Conservation (phyloP, 202 grass and related monocot species). For the Eragrostis tef region DNA sequence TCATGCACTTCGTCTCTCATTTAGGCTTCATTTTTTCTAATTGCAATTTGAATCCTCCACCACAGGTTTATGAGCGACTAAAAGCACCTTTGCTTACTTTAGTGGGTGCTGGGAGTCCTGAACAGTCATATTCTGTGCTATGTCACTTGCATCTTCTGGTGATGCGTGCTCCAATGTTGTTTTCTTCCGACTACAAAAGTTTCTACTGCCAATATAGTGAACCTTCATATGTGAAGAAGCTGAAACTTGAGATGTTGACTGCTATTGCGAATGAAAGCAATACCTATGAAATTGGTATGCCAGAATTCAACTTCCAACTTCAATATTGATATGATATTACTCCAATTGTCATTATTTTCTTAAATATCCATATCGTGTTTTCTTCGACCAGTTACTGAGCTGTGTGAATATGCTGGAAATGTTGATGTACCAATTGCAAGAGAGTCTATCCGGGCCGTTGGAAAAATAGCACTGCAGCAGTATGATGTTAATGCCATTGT, state of each 20-base stretch:
- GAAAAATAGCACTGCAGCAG: constrained; percentile 97
- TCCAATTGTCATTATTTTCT: constrained; percentile 31
- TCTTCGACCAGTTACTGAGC: constrained; percentile 75
- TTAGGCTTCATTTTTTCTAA: constrained; percentile 29
- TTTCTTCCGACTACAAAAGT: constrained; percentile 97
- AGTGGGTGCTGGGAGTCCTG: constrained; percentile 94
- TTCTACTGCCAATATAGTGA: constrained; percentile 99
- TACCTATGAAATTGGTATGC: constrained; percentile 95
- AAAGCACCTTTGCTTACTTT: constrained; percentile 98
- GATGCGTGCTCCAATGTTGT: constrained; percentile 95
- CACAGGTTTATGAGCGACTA: constrained; percentile 94
- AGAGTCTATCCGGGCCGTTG: constrained; percentile 95
- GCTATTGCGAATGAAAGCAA: constrained; percentile 99
- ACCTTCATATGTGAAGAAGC: constrained; percentile 96
- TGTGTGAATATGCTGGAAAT: constrained; percentile 99
- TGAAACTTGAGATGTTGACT: constrained; percentile 99
- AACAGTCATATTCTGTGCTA: constrained; percentile 97
- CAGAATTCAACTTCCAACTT: constrained; percentile 27
- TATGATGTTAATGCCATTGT: constrained; percentile 99
- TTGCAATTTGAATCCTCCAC: constrained; percentile 27
- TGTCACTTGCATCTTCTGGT: constrained; percentile 97
- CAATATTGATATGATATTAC: constrained; percentile 44
- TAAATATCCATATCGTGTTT: constrained; percentile 5
- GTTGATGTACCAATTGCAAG: constrained; percentile 93
- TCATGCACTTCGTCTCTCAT: constrained; percentile 8